Base-by-base conservation (phyloP, 805 yeast genomes). In the Candida palmyrensis region DNA sequence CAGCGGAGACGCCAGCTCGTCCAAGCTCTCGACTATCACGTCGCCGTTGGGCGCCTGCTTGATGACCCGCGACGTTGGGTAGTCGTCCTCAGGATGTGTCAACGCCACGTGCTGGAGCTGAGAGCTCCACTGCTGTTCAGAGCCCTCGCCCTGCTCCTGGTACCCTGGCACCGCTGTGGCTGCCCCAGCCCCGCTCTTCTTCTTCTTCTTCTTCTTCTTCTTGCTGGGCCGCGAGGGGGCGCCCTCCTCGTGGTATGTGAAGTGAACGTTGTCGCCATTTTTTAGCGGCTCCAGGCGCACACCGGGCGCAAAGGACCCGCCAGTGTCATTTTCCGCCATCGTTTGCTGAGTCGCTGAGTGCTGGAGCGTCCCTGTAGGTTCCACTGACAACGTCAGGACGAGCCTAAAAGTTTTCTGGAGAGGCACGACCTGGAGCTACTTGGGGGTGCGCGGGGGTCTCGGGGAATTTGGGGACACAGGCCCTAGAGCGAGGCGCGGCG, bases 21-120 rank as follows among this genome's bases (percentile, higher is more conserved):
- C 68, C 32, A 76, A 49, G 32, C 74, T 68, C 45, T 82, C 82
- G 16, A 85, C 87, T 30, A 83, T 73, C 4, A 84, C 82, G 44
- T 82, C 85, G 6, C 94, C 94, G 51, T 83, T 81, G 3, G 79
- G 71, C 3, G 75, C 82, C 44, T 79, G 78, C 43, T 75, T 80
- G 29, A 82, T 77, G 4, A 82, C 77, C 36, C 92, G 56, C 6
- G 88, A 79, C 10, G 73, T 68, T 2, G 92, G 92, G 48, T 82
- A 82, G 11, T 79, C 86, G 22, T 73, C 69, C 25, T 69, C 65
- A 10, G 79, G 75, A 44, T 77, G 66, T 47, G 69, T 71, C 17
- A 77, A 44, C 29, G 75, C 68, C 2, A 75, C 77, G 27, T 70
- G 59, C n/a, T 24, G 27, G 12, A 31, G 18, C 40, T 38, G 9